Conservation (phyloP, 352 stramenopile genomes). For the Elongisporangium prolatum region DNA sequence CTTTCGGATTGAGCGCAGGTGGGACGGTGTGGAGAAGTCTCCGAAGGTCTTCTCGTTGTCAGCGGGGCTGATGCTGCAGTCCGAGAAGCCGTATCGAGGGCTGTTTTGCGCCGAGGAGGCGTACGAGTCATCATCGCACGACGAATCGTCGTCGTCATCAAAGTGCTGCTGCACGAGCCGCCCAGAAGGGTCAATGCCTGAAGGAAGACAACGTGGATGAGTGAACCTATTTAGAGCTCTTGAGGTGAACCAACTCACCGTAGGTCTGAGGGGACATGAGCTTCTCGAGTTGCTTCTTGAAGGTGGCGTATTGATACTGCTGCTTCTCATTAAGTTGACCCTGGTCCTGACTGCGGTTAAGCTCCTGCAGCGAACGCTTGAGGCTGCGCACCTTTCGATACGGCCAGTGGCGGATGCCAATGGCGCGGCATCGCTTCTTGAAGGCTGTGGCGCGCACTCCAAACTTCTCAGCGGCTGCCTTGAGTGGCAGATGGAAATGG, state of each 20-base stretch:
- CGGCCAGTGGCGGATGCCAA: conserved; percentile 69
- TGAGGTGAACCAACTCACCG: conserved; percentile 6
- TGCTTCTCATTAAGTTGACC: conserved; percentile 59
- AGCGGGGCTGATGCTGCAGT: conserved; percentile 51
- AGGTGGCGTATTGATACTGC: conserved; percentile 45
- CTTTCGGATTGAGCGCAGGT: conserved; percentile 42
- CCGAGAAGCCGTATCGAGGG: conserved; percentile 43
- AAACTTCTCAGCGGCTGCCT: conserved; percentile 69
- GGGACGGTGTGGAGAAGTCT: conserved; percentile 36
- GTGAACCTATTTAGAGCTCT: neutral
- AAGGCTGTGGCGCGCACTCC: conserved; percentile 67
- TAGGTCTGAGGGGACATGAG: conserved; percentile 66
- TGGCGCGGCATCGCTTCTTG: conserved; percentile 70
- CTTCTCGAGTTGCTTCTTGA: conserved; percentile 62
- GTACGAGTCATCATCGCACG: conserved; percentile 48
- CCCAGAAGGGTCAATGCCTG: conserved; percentile 54
- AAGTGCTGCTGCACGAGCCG: conserved; percentile 38
- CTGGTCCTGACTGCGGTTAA: conserved; percentile 51
- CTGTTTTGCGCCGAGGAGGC: conserved; percentile 21
- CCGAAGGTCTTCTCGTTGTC: conserved; percentile 37
- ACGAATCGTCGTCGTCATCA: conserved; percentile 56
- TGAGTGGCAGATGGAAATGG: conserved; percentile 66
- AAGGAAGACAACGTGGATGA: neutral
- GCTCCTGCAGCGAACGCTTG: conserved; percentile 62
- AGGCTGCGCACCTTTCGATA: conserved; percentile 71